Conservation (phyloP, 208 protist genomes). For the Acanthamoeba triangularis region DNA sequence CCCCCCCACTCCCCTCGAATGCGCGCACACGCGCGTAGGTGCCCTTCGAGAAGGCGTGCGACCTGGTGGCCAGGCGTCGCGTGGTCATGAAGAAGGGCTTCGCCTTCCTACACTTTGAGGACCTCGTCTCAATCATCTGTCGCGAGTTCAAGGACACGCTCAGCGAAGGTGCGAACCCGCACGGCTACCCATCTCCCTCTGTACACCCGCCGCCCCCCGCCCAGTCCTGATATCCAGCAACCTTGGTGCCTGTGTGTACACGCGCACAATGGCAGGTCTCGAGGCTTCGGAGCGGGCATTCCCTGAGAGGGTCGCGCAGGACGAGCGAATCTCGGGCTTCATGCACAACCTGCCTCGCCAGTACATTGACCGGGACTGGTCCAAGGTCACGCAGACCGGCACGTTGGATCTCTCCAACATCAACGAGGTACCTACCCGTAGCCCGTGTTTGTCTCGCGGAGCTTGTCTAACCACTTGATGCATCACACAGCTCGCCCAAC, state of each 20-base stretch:
- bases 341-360: conserved; percentile 44
- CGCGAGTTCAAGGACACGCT: conserved; percentile 29
- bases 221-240: too few species aligned
- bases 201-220: too few species aligned
- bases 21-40: background rate
- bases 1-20: too few species aligned
- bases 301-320: conserved; percentile 18
- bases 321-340: conserved; percentile 26
- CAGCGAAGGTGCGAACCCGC: conserved; percentile 3
- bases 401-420: background rate
- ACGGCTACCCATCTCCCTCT: too few species aligned
- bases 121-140: conserved; percentile 52
- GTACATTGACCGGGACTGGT: conserved; percentile 63
- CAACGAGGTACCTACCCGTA: conserved; percentile 56
- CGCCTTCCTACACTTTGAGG: conserved; percentile 50
- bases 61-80: background rate
- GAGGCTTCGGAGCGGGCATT: conserved; percentile 17
- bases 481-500: background rate
- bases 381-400: conserved; percentile 14
- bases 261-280: too few species aligned
- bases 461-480: too few species aligned
- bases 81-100: conserved; percentile 38
- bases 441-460: too few species aligned
- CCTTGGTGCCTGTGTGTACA: too few species aligned
- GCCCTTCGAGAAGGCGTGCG: conserved; percentile 63